These are phyloP conservation scores for Andrographis paniculata DNA, from an alignment of 305 asterid species.

Conservation along the genomic window DNA sequence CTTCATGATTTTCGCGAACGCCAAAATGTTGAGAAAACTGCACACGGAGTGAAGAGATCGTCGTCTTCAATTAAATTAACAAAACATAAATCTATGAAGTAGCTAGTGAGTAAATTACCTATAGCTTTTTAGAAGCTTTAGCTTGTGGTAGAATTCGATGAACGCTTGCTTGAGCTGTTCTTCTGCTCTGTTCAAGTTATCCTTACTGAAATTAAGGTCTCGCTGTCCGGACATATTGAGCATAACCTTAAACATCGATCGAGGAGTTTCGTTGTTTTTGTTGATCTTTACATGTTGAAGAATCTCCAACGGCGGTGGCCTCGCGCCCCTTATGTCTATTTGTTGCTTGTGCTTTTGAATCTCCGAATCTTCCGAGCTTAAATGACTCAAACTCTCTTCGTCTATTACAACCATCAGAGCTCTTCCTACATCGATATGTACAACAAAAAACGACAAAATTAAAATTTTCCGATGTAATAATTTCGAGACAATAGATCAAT, in stretches of 20 bases:
- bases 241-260: slow-evolving; percentile 50
- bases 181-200: slow-evolving; percentile 52
- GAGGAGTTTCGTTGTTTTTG: slow-evolving; percentile 45
- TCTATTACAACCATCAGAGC: slow-evolving; percentile 35
- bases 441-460: background rate
- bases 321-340: slow-evolving; percentile 6
- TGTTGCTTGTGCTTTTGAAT: slow-evolving; percentile 13
- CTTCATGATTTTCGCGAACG: slow-evolving; percentile 80
- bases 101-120: no score
- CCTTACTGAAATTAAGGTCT: slow-evolving; percentile 42
- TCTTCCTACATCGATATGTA: slow-evolving; percentile 28
- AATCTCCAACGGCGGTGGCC: slow-evolving; percentile 40
- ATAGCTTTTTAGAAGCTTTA: slow-evolving; percentile 62
- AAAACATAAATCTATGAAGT: no score
- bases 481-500: no score
- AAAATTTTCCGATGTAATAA: no score
- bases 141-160: slow-evolving; percentile 53
- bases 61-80: no score
- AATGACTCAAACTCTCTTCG: slow-evolving; percentile 20
- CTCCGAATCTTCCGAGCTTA: slow-evolving; percentile 15
- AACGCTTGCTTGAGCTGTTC: slow-evolving; percentile 52
- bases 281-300: slow-evolving; percentile 46
- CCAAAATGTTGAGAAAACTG: slow-evolving; percentile 72
- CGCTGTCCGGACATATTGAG: slow-evolving; percentile 32
- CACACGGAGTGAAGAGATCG: no score